These are phyloP conservation scores for Colletotrichum salicis DNA, from an alignment of 2,329 filamentous ascomycete species.

Conservation along the genomic window DNA sequence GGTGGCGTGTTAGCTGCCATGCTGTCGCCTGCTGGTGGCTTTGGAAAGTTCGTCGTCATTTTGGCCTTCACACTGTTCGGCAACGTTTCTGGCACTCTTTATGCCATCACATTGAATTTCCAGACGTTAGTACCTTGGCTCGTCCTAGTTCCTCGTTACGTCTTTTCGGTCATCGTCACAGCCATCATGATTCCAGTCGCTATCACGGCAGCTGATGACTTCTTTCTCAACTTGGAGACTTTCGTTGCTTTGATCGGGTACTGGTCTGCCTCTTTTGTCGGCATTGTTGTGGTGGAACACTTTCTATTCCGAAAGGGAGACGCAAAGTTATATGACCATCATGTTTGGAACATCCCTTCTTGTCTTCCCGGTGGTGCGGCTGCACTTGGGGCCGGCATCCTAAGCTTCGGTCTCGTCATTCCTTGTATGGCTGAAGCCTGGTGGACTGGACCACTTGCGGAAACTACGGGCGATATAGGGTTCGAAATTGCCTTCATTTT, in stretches of 20 bases:
- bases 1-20: conserved; percentile 71
- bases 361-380: conserved; percentile 59
- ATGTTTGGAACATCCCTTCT: conserved; percentile 58
- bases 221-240: conserved; percentile 68
- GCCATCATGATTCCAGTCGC: conserved; percentile 69
- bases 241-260: conserved; percentile 68
- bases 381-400: conserved; percentile 56
- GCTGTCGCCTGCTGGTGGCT: conserved; percentile 66
- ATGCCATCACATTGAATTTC: conserved; percentile 72
- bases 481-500: conserved; percentile 71
- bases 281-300: conserved; percentile 60
- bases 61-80: conserved; percentile 67
- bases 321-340: conserved; percentile 57
- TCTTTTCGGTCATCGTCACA: conserved; percentile 68
- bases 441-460: conserved; percentile 69
- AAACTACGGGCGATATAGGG: conserved; percentile 71
- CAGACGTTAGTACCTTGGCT: conserved; percentile 70
- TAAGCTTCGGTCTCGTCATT: conserved; percentile 63
- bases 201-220: conserved; percentile 64
- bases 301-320: conserved; percentile 58
- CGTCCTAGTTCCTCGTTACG: conserved; percentile 64
- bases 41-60: conserved; percentile 71
- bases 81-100: conserved; percentile 69
- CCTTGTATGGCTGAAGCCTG: conserved; percentile 70
- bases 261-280: conserved; percentile 66